Conservation (phyloP, 305 asterid genomes). For the Fraxinus xanthoxyloides region DNA sequence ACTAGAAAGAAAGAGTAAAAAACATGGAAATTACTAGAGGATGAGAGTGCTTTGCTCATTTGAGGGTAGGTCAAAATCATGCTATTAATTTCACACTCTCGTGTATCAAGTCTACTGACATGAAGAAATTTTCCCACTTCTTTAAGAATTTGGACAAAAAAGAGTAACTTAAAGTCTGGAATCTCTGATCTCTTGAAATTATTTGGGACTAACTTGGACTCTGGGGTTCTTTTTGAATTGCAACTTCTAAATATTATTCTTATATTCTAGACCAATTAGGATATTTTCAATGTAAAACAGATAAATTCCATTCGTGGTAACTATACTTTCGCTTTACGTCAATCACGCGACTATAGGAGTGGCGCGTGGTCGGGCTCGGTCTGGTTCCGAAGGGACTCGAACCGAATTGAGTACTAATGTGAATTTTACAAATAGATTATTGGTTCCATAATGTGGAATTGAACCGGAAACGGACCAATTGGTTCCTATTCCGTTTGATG, state of each 20-base stretch:
- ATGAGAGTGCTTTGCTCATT: not conserved
- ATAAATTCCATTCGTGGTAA: not conserved
- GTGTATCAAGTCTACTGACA: not conserved
- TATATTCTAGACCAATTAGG: not conserved
- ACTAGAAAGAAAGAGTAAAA: not conserved
- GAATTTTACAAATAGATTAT: not conserved
- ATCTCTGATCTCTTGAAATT: not conserved
- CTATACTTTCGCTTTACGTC: not conserved
- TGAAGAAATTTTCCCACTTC: not conserved
- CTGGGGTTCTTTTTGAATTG: not conserved
- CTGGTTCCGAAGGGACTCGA: not conserved
- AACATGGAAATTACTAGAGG: not conserved
- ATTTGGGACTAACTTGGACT: not conserved
- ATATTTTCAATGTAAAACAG: not conserved
- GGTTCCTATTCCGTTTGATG: not conserved
- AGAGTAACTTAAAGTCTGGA: not conserved
- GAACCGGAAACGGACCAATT: not conserved
- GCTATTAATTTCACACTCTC: not conserved
- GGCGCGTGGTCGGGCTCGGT: not conserved
- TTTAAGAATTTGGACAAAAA: not conserved
- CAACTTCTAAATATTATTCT: not conserved
- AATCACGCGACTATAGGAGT: not conserved
- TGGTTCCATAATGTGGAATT: not conserved
- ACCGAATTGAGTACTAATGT: not conserved
- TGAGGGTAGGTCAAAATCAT: not conserved